phyloP scores from a whole-genome alignment of 495 filamentous ascomycete genomes.

The Neurospora africana region DNA sequence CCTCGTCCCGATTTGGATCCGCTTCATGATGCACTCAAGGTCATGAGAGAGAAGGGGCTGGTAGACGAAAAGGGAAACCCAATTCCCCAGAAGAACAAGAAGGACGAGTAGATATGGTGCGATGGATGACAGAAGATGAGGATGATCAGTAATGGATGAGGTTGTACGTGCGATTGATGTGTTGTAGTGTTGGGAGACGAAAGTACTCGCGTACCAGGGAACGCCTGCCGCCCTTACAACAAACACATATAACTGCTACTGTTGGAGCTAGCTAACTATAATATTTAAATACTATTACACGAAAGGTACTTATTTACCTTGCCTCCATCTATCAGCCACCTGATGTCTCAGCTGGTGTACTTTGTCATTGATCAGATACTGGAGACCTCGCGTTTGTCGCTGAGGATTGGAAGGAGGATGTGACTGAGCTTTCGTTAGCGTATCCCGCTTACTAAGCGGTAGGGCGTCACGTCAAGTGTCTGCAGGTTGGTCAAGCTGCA shows the following conservation, averaged over 20 bases:
- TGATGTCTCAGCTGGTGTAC: background rate
- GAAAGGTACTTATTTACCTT: background rate
- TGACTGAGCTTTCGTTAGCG: background rate
- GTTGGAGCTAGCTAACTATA: background rate
- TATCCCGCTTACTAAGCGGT: background rate
- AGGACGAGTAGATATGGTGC: conserved; percentile 2
- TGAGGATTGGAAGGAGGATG: background rate
- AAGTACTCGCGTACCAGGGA: background rate
- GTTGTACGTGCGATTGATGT: background rate
- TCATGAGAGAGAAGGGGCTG: conserved; percentile 15
- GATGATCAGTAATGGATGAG: background rate
- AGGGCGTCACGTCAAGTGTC: background rate
- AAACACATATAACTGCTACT: background rate
- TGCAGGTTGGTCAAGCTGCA: background rate
- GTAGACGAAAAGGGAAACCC: conserved; percentile 16
- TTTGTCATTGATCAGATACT: background rate
- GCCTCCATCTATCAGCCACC: background rate
- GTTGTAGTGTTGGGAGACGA: background rate
- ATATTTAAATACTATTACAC: background rate
- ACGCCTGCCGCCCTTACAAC: background rate
- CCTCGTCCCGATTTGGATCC: conserved; percentile 12
- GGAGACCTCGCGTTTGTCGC: background rate
- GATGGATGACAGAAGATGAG: background rate
- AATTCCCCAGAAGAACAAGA: conserved; percentile 3
- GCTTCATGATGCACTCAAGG: conserved; percentile 9